Base-by-base conservation (phyloP, 495 filamentous ascomycete genomes). In the Acidiella bohemica region DNA sequence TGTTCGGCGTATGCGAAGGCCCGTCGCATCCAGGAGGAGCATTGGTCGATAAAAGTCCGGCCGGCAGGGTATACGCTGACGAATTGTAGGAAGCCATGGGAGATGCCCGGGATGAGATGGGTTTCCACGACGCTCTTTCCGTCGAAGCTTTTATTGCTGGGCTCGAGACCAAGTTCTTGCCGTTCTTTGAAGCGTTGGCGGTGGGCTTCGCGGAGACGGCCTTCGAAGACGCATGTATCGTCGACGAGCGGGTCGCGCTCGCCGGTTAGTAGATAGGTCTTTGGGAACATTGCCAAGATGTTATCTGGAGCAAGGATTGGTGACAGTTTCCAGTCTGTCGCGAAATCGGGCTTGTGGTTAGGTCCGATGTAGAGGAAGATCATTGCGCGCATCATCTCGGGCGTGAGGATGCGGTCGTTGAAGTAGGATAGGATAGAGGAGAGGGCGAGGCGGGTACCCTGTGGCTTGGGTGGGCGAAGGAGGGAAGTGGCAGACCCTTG, bases 311-410 rank as follows among this genome's bases (percentile, higher is more conserved):
- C 86, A 3, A 93, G 69, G 13, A 95, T 76, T 1, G 90, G 92
- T 0, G 78, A 90, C 7, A 97, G 73, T 0, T 90, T 68, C 58
- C 81, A 94, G 58, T 97, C 92, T 8, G 81, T 85, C 20, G 70
- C 71, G 62, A 97, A 96, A 56, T 95, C 85, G 6, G 90, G 90
- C 1, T 85, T 76, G 61, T 86, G 79, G 55, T 93, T 76, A 0
- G 88, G 87, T 12, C 90, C 92, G 47, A 97, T 80, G 55, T 97
- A 97, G 16, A 97, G 70, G 58, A 97, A 93, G 42, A 97, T 90
- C 90, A 97, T 96, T 21, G 86, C 86, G 36, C 90, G 80, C 80
- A 96, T 94, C 84, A 97, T 93, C 57, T 96, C 92, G 0, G 90
- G 92, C 0, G 83, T 86, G 18, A 97, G 69, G 25, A 97, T 81